These are phyloP conservation scores for Emericellopsis atlantica DNA, from an alignment of 2,329 filamentous ascomycete species.

Conservation along the genomic window DNA sequence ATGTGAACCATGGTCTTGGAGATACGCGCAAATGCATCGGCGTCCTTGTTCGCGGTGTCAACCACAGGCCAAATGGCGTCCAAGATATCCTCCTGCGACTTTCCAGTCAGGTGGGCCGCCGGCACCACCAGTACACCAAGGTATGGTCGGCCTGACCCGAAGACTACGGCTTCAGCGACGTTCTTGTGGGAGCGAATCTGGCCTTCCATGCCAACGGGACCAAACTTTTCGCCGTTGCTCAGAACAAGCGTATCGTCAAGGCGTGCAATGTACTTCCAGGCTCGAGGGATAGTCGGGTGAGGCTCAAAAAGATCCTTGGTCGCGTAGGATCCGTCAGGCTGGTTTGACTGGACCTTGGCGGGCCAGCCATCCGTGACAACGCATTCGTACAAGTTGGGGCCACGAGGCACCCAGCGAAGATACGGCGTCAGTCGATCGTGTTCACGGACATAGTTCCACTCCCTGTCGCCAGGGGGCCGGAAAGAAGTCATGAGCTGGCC, in stretches of 20 bases:
- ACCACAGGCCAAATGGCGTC: slow-evolving; percentile 17
- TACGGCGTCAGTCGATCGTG: slow-evolving; percentile 3
- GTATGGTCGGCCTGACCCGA: slow-evolving; percentile 42
- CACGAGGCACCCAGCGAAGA: slow-evolving; percentile 9
- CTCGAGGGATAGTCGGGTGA: slow-evolving; percentile 34
- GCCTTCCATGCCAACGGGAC: slow-evolving; percentile 48
- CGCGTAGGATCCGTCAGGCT: slow-evolving; percentile 45
- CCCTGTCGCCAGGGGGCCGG: slow-evolving; percentile 11
- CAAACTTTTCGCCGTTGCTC: slow-evolving; percentile 56
- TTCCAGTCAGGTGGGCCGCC: slow-evolving; percentile 6
- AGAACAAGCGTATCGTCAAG: slow-evolving; percentile 46
- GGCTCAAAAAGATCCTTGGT: slow-evolving; percentile 50
- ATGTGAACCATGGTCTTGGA: slow-evolving; percentile 34
- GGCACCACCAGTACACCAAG: slow-evolving; percentile 45
- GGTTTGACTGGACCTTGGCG: slow-evolving; percentile 41
- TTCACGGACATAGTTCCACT: slow-evolving; percentile 15
- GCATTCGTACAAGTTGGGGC: slow-evolving; percentile 20
- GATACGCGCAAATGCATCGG: slow-evolving; percentile 20
- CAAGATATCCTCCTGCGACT: slow-evolving; percentile 15
- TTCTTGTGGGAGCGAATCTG: slow-evolving; percentile 29
- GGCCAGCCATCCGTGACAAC: slow-evolving; percentile 33
- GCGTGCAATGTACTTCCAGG: slow-evolving; percentile 48
- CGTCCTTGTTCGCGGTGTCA: slow-evolving; percentile 12
- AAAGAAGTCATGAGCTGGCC: slow-evolving; percentile 13
- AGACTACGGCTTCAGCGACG: slow-evolving; percentile 44